Base-by-base conservation (phyloP, 2,329 filamentous ascomycete genomes). In the Pseudogymnoascus sp. region DNA sequence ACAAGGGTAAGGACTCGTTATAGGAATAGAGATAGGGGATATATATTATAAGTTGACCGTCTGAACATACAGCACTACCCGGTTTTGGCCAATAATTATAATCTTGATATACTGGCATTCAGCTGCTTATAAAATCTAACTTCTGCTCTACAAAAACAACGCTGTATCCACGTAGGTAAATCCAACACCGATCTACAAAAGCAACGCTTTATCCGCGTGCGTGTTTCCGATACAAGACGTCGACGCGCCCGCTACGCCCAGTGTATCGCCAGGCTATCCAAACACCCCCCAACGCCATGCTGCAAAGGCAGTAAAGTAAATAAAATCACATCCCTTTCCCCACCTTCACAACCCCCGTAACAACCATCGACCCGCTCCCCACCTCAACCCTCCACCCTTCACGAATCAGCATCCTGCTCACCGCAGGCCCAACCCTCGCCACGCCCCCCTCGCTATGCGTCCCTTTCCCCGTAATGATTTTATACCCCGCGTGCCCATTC, bases 361-460 rank as follows among this genome's bases (percentile, higher is more conserved):
- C 84, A 60, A 86, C 76, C 70, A 93, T 82, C 38, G 84, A 82
- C 0, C 92, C 93, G 29, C 84, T 86, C 47, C 86, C 82, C 50
- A 89, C 81, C 72, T 91, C 84, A 35, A 95, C 79, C 72, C 84
- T 91, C 93, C 93, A 97, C 0, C 92, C 92, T 65, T 93, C 90
- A 50, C 84, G 81, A 40, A 86, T 81, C 44, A 97, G 78, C 71
- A 86, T 87, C 70, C 85, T 87, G 56, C 83, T 86, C n/a, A 97
- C 92, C 14, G 89, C 89, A 63, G 88, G 88, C 4, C 92, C 88
- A 64, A 97, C 74, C 68, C 85, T 86, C 1, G 89, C 90, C 63
- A 84, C 87, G 0, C 92, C 91, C 61, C 88, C 86, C 56, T 85
- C 82, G 69, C 86, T 95, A 75, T 97, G 93, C 62, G 82, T 81